Percentiles rank a stretch among this genome's conserved stretches.
These are phyloP conservation scores for Chlamydomonas incerta DNA, from an alignment of 139 green algal genomes.

Conservation along the genomic window DNA sequence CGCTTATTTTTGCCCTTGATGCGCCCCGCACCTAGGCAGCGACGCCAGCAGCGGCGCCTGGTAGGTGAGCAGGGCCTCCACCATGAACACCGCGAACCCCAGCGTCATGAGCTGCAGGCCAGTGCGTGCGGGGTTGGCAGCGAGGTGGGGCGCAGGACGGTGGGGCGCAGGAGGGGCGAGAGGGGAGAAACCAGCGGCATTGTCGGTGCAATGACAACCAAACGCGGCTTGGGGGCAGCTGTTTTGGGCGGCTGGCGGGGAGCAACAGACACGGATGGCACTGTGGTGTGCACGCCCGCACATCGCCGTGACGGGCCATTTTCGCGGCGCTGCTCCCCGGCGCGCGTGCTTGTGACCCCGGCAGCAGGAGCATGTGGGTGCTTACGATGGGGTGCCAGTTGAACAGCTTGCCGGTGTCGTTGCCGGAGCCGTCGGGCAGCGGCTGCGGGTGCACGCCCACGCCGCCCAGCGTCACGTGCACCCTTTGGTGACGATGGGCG, in stretches of 20 bases:
- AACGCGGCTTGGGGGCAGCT: no score
- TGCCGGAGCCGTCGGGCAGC: background rate
- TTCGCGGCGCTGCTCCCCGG: no score
- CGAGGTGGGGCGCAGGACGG: constrained; percentile 13
- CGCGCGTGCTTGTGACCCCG: no score
- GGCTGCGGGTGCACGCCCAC: background rate
- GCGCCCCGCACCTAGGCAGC: constrained; percentile 42
- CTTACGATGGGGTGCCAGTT: constrained; percentile 83
- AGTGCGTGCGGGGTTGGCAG: background rate
- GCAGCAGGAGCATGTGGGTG: constrained; percentile 22
- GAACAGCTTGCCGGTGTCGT: constrained; percentile 73
- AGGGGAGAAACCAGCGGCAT: no score
- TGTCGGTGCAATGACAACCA: no score
- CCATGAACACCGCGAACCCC: constrained; percentile 79
- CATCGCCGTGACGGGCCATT: no score
- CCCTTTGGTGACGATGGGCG: no score
- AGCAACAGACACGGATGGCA: no score
- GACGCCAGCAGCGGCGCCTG: constrained; percentile 49
- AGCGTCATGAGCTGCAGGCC: constrained; percentile 67
- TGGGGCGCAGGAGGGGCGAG: constrained; percentile 41
- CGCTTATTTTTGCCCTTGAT: no score
- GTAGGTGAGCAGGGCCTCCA: constrained; percentile 80
- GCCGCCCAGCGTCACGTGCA: constrained; percentile 8
- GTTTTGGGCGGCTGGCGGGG: no score
- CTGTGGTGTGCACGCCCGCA: no score